Conservation (phyloP, 1,139 yeast species). For the Magnusiomyces ingens region DNA sequence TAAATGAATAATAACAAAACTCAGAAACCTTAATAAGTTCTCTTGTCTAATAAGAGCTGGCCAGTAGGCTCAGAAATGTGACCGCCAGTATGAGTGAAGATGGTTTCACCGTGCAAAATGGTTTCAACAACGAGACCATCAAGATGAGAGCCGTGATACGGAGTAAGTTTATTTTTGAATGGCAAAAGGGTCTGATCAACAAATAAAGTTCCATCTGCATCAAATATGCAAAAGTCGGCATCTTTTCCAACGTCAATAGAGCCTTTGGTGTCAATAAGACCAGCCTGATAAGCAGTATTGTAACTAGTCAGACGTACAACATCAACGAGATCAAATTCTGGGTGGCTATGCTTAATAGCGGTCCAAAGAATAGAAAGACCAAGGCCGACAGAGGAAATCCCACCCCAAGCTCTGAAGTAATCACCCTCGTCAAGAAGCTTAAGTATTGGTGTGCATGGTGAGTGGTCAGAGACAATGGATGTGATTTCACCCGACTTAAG, state of each 20-base stretch:
- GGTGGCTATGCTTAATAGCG: constrained; percentile 50
- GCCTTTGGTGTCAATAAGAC: constrained; percentile 68
- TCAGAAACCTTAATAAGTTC: constrained; percentile 14
- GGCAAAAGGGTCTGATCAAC: constrained; percentile 54
- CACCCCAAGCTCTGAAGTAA: constrained; percentile 94
- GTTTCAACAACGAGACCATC: constrained; percentile 74
- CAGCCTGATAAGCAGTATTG: constrained; percentile 82
- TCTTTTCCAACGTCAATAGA: constrained; percentile 64
- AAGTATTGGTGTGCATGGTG: constrained; percentile 90
- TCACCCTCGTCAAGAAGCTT: constrained; percentile 79
- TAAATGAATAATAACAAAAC: not conserved
- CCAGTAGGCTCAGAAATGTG: constrained; percentile 54
- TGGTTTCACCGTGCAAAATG: constrained; percentile 63
- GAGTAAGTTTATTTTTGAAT: constrained; percentile 83
- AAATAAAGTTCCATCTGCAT: constrained; percentile 49
- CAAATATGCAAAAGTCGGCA: constrained; percentile 82
- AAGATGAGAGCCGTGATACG: constrained; percentile 66
- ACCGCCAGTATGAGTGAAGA: constrained; percentile 54
- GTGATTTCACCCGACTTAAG: constrained; percentile 57
- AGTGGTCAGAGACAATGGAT: constrained; percentile 92
- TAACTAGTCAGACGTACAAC: constrained; percentile 72
- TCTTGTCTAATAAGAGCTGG: constrained; percentile 45
- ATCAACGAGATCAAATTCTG: constrained; percentile 39
- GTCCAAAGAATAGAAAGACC: constrained; percentile 79
- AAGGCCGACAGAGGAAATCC: constrained; percentile 88